Evolutionary conservation across 2,329 filamentous ascomycete species (phyloP).

Genomic region (Lasiodiplodia hormozganensis): DNA sequence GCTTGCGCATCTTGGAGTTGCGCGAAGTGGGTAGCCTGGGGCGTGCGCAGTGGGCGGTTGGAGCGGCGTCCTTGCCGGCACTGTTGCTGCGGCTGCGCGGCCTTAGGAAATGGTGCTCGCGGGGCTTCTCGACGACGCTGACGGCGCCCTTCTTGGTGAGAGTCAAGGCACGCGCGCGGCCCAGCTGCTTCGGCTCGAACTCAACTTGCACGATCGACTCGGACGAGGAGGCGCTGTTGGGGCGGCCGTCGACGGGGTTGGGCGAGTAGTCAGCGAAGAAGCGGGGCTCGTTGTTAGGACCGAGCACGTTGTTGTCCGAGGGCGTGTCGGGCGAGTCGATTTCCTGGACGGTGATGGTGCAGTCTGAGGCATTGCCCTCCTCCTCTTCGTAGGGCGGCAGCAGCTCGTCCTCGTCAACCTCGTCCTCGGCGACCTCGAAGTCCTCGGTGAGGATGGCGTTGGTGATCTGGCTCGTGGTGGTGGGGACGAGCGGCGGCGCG

Average conservation of each 20-base stretch:
- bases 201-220: not conserved
- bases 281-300: not conserved
- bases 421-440: conserved; percentile 5
- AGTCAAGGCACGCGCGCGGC: conserved; percentile 6
- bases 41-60: not conserved
- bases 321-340: conserved; percentile 27
- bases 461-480: conserved; percentile 16
- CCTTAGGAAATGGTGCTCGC: conserved; percentile 7
- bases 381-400: conserved; percentile 26
- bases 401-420: conserved; percentile 15
- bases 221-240: conserved; percentile 7
- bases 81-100: conserved; percentile 22
- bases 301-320: conserved; percentile 9
- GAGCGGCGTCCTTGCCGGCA: not conserved
- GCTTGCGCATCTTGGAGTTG: conserved; percentile 25
- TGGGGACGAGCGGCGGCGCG: conserved; percentile 1
- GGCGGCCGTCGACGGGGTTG: not conserved
- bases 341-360: conserved; percentile 29
- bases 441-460: conserved; percentile 2
- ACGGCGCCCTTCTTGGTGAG: conserved; percentile 13
- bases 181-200: conserved; percentile 19
- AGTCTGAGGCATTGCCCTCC: conserved; percentile 25
- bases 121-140: conserved; percentile 20
- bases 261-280: conserved; percentile 16
- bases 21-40: conserved; percentile 1